phyloP scores from a whole-genome alignment of 164 flowering plant genomes.

The Kingdonia uniflora region DNA sequence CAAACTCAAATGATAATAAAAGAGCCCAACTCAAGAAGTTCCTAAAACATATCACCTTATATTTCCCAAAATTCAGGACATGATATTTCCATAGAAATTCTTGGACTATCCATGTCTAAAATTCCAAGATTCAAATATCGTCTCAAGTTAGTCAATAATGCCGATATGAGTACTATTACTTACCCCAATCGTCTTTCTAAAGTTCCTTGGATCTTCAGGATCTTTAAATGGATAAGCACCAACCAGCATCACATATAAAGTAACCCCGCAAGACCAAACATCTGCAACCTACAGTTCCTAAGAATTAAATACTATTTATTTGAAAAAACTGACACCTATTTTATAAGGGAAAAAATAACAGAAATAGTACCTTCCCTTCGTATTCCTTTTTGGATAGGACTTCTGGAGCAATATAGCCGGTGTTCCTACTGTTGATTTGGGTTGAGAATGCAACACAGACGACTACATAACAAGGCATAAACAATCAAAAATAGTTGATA shows the following conservation, averaged over 20 bases:
- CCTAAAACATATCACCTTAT: too few relatives aligned
- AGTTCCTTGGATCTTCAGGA: constrained; percentile 75
- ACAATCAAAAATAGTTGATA: constrained; percentile 1
- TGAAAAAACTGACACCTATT: background rate
- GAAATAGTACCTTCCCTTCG: constrained; percentile 62
- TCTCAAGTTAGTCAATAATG: background rate
- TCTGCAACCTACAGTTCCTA: constrained; percentile 49
- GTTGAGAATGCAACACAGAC: constrained; percentile 74
- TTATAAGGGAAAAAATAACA: background rate
- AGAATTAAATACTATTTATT: constrained; percentile 8
- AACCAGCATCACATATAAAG: constrained; percentile 78
- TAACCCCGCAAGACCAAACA: constrained; percentile 95
- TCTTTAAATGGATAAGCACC: constrained; percentile 92
- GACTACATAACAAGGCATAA: constrained; percentile 42
- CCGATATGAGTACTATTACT: constrained; percentile 19
- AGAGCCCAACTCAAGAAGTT: too few relatives aligned
- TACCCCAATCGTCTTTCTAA: constrained; percentile 61
- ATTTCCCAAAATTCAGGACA: too few relatives aligned
- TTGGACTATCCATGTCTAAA: too few relatives aligned
- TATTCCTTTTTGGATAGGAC: constrained; percentile 59
- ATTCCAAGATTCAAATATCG: background rate
- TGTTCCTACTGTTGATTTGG: constrained; percentile 82
- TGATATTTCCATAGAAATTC: too few relatives aligned
- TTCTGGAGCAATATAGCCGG: constrained; percentile 92
- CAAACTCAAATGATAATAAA: too few relatives aligned